Evolutionary conservation across 2,329 filamentous ascomycete species (phyloP).

Genomic region (Colletotrichum musicola): DNA sequence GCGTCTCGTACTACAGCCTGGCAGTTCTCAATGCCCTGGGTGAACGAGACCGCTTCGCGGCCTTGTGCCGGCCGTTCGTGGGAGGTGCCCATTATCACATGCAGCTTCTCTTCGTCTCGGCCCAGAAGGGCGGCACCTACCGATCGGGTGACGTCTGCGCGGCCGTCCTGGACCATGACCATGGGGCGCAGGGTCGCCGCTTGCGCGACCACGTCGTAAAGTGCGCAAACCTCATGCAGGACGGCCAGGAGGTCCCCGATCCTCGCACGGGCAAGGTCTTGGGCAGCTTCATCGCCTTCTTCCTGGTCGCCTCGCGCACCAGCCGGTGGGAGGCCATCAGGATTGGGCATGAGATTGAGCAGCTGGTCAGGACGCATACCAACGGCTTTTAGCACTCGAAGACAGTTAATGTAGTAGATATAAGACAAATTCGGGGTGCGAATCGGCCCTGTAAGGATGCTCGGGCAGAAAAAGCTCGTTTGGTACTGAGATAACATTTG

Average conservation of each 20-base stretch:
- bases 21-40: slow-evolving; percentile 41
- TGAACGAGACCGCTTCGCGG: not conserved
- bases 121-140: slow-evolving; percentile 1
- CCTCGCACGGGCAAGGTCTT: not conserved
- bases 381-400: too few species aligned
- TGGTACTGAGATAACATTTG: too few species aligned
- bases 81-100: not conserved
- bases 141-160: slow-evolving; percentile 1
- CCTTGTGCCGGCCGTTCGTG: not conserved
- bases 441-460: too few species aligned
- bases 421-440: too few species aligned
- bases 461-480: too few species aligned
- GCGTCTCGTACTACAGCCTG: slow-evolving; percentile 47
- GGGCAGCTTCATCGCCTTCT: slow-evolving; percentile 7
- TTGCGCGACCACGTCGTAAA: too few species aligned
- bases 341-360: too few species aligned
- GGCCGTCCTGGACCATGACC: not conserved
- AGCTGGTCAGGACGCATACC: too few species aligned
- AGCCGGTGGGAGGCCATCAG: not conserved
- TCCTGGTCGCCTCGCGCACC: slow-evolving; percentile 1
- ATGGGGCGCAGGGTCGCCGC: too few species aligned
- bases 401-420: too few species aligned
- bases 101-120: slow-evolving; percentile 1
- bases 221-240: not conserved
- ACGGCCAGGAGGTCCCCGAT: not conserved